These are phyloP conservation scores for Vickermania spadyakhi DNA, from an alignment of 208 protist genomes.

Conservation along the genomic window DNA sequence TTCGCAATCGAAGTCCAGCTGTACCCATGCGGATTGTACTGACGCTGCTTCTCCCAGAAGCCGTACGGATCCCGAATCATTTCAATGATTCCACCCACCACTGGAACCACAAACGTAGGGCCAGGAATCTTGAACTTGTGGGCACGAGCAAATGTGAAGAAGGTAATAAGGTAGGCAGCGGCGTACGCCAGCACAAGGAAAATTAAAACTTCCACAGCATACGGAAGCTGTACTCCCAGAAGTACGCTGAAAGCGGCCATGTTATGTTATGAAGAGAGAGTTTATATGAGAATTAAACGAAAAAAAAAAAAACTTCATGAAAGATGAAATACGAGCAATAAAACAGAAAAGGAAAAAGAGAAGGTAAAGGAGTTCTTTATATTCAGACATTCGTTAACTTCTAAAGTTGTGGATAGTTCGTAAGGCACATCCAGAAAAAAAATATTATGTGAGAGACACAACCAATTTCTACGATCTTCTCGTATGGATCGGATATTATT, in stretches of 20 bases:
- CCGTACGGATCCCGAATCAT: slow-evolving; percentile 76
- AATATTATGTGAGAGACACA: neutral
- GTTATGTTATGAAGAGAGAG: neutral
- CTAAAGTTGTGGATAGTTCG: too few relatives aligned
- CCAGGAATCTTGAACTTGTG: slow-evolving; percentile 73
- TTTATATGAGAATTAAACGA: neutral
- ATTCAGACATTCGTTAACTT: neutral
- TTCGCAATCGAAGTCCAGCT: slow-evolving; percentile 69
- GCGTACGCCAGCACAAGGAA: slow-evolving; percentile 42
- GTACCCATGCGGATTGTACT: slow-evolving; percentile 62
- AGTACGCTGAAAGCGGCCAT: slow-evolving; percentile 71
- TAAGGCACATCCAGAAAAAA: too few relatives aligned
- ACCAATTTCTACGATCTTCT: neutral
- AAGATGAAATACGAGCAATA: slow-evolving; percentile 5
- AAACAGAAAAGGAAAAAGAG: neutral
- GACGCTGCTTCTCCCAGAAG: slow-evolving; percentile 78
- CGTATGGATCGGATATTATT: neutral
- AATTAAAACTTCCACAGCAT: slow-evolving; percentile 41
- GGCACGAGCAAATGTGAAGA: slow-evolving; percentile 45
- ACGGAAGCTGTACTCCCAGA: slow-evolving; percentile 58
- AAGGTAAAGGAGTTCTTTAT: slow-evolving; percentile 6
- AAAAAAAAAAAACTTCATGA: neutral
- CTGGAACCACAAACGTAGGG: slow-evolving; percentile 38
- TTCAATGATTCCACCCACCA: slow-evolving; percentile 55
- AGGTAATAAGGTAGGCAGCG: slow-evolving; percentile 44